phyloP scores from a whole-genome alignment of 805 yeast genomes.

The Ogataea chonburiensis region DNA sequence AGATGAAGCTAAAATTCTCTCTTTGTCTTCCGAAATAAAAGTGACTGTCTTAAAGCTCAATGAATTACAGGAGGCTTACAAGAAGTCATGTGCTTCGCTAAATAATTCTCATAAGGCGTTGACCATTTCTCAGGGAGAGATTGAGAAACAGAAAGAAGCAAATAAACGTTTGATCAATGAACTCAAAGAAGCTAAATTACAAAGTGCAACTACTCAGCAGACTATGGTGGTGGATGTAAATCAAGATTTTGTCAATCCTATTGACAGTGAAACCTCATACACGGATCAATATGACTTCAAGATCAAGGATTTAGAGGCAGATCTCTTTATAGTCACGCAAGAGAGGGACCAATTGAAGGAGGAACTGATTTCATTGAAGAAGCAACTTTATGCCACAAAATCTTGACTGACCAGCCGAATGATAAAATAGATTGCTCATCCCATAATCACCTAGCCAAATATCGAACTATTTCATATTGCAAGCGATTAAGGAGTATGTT shows the following conservation, averaged over 20 bases:
- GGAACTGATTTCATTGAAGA: conserved; percentile 56
- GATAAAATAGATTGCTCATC: no score
- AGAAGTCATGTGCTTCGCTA: conserved; percentile 67
- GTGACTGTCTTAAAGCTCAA: conserved; percentile 21
- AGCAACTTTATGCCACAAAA: conserved; percentile 41
- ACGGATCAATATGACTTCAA: conserved; percentile 68
- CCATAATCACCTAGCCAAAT: no score
- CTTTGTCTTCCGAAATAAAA: conserved; percentile 33
- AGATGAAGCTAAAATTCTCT: conserved; percentile 26
- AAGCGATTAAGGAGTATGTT: no score
- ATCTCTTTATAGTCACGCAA: conserved; percentile 72
- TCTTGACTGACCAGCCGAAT: no score
- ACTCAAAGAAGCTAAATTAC: conserved; percentile 63
- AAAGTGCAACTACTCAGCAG: conserved; percentile 1
- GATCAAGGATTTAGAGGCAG: conserved; percentile 81
- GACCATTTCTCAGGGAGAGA: conserved; percentile 68
- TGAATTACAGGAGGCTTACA: conserved; percentile 62
- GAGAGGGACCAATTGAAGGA: conserved; percentile 80
- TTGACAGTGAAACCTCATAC: conserved; percentile 1
- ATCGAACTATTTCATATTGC: no score
- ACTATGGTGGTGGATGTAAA: conserved; percentile 10
- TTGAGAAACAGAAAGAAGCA: conserved; percentile 54
- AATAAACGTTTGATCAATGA: conserved; percentile 60
- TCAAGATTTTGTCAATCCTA: neutral
- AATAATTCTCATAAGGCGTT: conserved; percentile 75